These are phyloP conservation scores for Epichloe coenophiala DNA, from an alignment of 2,329 filamentous ascomycete species.

Conservation along the genomic window DNA sequence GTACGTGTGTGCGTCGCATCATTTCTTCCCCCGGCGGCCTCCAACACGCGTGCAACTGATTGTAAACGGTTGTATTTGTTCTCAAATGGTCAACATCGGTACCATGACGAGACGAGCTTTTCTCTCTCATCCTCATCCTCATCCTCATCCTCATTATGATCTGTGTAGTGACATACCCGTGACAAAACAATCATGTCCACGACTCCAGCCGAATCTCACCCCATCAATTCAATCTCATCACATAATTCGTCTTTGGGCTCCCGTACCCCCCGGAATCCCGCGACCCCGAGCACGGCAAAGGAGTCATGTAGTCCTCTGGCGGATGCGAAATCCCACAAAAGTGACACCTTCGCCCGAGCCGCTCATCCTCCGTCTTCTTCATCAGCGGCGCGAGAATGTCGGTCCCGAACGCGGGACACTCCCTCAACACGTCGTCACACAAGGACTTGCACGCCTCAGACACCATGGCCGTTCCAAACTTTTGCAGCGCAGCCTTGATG, in stretches of 20 bases:
- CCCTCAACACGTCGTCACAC: not conserved
- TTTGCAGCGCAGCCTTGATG: not conserved
- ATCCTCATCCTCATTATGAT: too few species aligned
- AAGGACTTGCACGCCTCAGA: not conserved
- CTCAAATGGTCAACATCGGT: too few species aligned
- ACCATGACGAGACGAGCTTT: too few species aligned
- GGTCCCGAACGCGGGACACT: not conserved
- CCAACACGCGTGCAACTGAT: too few species aligned
- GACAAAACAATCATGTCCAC: too few species aligned
- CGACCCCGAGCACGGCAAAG: not conserved
- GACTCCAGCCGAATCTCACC: too few species aligned
- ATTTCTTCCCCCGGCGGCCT: too few species aligned
- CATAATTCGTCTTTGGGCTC: not conserved
- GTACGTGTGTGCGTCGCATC: too few species aligned
- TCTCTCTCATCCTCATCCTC: too few species aligned
- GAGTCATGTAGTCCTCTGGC: not conserved
- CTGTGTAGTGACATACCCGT: too few species aligned
- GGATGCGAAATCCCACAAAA: not conserved
- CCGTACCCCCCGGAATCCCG: not conserved
- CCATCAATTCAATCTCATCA: not conserved
- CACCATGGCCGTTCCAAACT: not conserved
- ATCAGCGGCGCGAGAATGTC: conserved; percentile 1
- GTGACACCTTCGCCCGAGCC: not conserved
- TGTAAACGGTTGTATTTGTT: too few species aligned
- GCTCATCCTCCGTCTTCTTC: not conserved